Evolutionary conservation across 2,329 filamentous ascomycete genomes (phyloP).

Genomic region (Aaosphaeria pasadenensis): DNA sequence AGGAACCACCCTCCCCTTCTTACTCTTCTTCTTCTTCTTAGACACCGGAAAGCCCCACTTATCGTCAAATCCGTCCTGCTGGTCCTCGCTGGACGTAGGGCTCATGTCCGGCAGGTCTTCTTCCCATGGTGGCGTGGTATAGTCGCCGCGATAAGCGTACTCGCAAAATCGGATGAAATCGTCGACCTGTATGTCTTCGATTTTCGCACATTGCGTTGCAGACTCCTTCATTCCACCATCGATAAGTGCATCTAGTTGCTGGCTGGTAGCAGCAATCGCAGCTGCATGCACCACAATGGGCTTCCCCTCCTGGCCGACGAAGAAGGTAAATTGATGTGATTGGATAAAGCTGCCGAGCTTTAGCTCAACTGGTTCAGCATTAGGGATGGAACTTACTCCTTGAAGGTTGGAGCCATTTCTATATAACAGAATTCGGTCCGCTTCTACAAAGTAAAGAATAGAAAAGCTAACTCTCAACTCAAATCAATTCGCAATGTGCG

Average conservation of each 20-base stretch:
- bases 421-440: not conserved
- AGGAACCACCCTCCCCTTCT: conserved; percentile 4
- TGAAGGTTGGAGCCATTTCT: conserved; percentile 13
- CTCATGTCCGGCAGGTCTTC: not conserved
- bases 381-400: conserved; percentile 13
- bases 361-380: conserved; percentile 6
- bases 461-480: not conserved
- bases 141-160: conserved; percentile 20
- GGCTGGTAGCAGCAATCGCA: conserved; percentile 14
- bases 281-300: conserved; percentile 18
- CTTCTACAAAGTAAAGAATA: not conserved
- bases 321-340: conserved; percentile 22
- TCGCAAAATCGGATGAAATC: conserved; percentile 22
- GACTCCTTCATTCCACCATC: conserved; percentile 6
- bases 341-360: conserved; percentile 14
- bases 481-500: not conserved
- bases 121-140: conserved; percentile 14
- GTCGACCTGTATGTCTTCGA: conserved; percentile 13
- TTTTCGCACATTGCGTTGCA: conserved; percentile 1
- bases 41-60: not conserved
- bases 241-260: conserved; percentile 16
- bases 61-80: not conserved
- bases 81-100: not conserved
- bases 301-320: conserved; percentile 13
- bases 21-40: conserved; percentile 2